A percentile compares a stretch with the other conserved stretches of the same genome.
phyloP scores from a whole-genome alignment of 768 basidiomycete species.

The Russula sp. region DNA sequence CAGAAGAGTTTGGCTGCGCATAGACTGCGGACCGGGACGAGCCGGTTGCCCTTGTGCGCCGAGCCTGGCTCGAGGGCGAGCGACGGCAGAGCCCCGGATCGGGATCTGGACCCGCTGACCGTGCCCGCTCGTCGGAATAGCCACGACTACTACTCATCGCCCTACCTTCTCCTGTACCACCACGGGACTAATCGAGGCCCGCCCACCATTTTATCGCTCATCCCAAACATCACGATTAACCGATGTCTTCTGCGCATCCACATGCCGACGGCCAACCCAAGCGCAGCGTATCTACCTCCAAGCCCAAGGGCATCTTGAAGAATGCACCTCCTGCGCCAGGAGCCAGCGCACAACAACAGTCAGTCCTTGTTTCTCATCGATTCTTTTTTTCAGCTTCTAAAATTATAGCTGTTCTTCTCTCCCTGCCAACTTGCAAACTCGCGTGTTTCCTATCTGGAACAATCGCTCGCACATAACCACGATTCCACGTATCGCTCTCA shows the following conservation, averaged over 20 bases:
- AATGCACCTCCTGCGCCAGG: conserved; percentile 51
- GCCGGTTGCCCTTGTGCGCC: not conserved
- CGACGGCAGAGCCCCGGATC: not conserved
- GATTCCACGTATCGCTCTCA: not conserved
- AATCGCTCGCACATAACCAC: conserved; percentile 1
- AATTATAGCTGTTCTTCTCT: not conserved
- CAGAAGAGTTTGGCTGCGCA: not conserved
- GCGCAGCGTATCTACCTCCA: conserved; percentile 53
- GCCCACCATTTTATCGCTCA: not conserved
- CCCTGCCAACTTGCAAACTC: conserved; percentile 2
- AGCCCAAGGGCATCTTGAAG: conserved; percentile 87
- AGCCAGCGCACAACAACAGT: conserved; percentile 43
- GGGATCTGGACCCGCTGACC: too few relatives aligned
- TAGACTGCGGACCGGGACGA: too few relatives aligned
- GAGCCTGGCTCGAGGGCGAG: too few relatives aligned
- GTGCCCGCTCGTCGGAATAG: too few relatives aligned
- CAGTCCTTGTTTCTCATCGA: conserved; percentile 24
- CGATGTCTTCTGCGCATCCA: conserved; percentile 32
- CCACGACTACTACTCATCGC: not conserved
- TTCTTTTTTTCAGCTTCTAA: not conserved
- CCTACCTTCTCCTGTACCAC: not conserved
- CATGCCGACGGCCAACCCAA: conserved; percentile 42
- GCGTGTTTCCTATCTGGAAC: conserved; percentile 12
- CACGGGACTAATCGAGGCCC: not conserved
- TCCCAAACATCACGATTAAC: not conserved